These are phyloP conservation scores for Phellinidium pouzarii DNA, from an alignment of 1,284 basidiomycete species.

Conservation along the genomic window DNA sequence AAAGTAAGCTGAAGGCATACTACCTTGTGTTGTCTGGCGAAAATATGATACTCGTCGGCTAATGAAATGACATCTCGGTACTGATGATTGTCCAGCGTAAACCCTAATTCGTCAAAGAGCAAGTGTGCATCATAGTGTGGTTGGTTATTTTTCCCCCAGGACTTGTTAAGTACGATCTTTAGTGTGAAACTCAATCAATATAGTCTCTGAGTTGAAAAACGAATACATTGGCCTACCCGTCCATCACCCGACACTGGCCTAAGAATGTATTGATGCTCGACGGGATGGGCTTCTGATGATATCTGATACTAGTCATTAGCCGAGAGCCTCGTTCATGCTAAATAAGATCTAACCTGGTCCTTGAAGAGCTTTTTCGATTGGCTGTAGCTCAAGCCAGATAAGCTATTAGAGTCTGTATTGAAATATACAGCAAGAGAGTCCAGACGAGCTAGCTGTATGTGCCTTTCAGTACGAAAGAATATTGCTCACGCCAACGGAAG, in stretches of 20 bases:
- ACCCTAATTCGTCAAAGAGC: slow-evolving; percentile 91
- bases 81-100: slow-evolving; percentile 90
- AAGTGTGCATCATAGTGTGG: slow-evolving; percentile 89
- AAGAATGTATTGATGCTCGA: slow-evolving; percentile 88
- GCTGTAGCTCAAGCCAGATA: slow-evolving; percentile 62
- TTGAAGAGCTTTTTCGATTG: slow-evolving; percentile 79
- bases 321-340: slow-evolving; percentile 12
- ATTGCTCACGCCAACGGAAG: background rate
- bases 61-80: slow-evolving; percentile 93
- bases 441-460: slow-evolving; percentile 70
- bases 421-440: slow-evolving; percentile 92
- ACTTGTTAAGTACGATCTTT: slow-evolving; percentile 81
- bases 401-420: slow-evolving; percentile 85
- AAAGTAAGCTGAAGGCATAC: slow-evolving; percentile 16
- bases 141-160: slow-evolving; percentile 53
- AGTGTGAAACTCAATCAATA: slow-evolving; percentile 10
- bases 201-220: slow-evolving; percentile 1
- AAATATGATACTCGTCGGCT: slow-evolving; percentile 96
- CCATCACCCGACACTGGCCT: slow-evolving; percentile 97
- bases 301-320: slow-evolving; percentile 43
- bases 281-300: slow-evolving; percentile 45
- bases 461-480: slow-evolving; percentile 17
- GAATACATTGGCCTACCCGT: slow-evolving; percentile 50
- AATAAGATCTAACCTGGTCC: slow-evolving; percentile 50
- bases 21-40: slow-evolving; percentile 84